phyloP scores from a whole-genome alignment of 306 rosid genomes.

The Astragalus membranaceus region DNA sequence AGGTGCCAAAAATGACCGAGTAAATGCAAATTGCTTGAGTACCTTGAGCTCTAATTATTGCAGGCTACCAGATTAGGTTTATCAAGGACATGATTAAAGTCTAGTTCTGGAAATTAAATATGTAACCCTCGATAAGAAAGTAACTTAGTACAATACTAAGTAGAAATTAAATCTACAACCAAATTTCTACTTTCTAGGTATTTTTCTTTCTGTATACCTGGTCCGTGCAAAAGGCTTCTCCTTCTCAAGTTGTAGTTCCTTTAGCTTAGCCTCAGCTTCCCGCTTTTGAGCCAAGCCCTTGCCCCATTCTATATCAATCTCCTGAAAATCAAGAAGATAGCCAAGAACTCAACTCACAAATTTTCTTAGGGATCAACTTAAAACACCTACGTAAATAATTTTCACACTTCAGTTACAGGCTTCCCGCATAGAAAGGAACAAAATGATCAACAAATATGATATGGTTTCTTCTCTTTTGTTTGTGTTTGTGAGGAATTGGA shows the following conservation, averaged over 20 bases:
- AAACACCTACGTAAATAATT: neutral
- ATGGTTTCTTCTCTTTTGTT: neutral
- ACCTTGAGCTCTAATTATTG: neutral
- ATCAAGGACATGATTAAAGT: neutral
- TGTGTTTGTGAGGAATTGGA: too few species aligned
- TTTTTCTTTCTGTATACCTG: constrained; percentile 37
- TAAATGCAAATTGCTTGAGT: neutral
- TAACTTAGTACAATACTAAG: neutral
- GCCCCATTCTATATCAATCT: constrained; percentile 83
- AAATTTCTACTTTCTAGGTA: neutral
- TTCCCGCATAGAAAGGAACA: neutral
- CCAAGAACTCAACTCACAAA: neutral
- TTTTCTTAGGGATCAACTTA: neutral
- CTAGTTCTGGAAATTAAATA: neutral
- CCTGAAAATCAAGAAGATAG: constrained; percentile 37
- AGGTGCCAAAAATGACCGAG: neutral
- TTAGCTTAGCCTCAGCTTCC: constrained; percentile 71
- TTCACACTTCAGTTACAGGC: neutral
- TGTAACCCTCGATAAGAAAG: neutral
- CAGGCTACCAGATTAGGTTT: neutral
- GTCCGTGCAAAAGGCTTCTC: constrained; percentile 80
- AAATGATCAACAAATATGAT: constrained; percentile 3
- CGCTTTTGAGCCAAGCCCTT: constrained; percentile 95
- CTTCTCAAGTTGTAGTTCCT: constrained; percentile 83
- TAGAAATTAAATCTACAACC: neutral